phyloP scores from a whole-genome alignment of 768 basidiomycete species.

The Xerocomus potaroensis region DNA sequence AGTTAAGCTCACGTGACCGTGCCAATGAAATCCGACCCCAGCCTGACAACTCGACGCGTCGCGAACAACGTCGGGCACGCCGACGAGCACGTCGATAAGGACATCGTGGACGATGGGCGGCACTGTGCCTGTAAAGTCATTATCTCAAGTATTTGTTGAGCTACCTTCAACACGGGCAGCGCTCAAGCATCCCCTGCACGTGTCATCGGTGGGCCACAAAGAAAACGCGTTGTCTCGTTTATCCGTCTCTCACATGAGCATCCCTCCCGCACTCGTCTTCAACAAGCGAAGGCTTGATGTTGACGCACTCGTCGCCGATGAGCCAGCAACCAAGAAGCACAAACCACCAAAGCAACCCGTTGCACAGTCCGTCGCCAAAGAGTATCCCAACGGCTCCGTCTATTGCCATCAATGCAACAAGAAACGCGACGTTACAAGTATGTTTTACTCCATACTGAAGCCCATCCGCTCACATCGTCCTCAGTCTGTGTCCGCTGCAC shows the following conservation, averaged over 20 bases:
- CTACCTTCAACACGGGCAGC: conserved; percentile 39
- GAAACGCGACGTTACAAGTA: conserved; percentile 53
- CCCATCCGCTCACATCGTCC: conserved; percentile 4
- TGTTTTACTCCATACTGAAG: conserved; percentile 12
- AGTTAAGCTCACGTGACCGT: conserved; percentile 27
- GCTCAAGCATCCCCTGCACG: conserved; percentile 22
- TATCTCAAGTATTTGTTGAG: conserved; percentile 54
- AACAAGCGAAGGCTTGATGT: conserved; percentile 51
- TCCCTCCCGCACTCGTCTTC: conserved; percentile 26
- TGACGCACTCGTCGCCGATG: conserved; percentile 12
- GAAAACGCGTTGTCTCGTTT: conserved; percentile 43
- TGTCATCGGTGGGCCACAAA: conserved; percentile 37
- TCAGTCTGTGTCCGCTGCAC: conserved; percentile 40
- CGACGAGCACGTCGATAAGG: conserved; percentile 13
- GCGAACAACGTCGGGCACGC: conserved; percentile 11
- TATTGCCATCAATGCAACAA: conserved; percentile 73
- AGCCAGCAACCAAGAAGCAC: conserved; percentile 19
- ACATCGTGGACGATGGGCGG: conserved; percentile 16
- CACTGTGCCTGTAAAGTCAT: conserved; percentile 22
- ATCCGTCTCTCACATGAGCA: conserved; percentile 26
- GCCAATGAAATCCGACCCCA: conserved; percentile 18
- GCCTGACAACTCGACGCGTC: conserved; percentile 19
- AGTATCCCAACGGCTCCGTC: conserved; percentile 38
- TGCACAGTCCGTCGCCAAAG: conserved; percentile 21
- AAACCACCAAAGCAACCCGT: conserved; percentile 28